Percentiles rank a stretch among this genome's conserved stretches.
Conservation (phyloP, 495 filamentous ascomycete genomes). For the Tuber calosporum region DNA sequence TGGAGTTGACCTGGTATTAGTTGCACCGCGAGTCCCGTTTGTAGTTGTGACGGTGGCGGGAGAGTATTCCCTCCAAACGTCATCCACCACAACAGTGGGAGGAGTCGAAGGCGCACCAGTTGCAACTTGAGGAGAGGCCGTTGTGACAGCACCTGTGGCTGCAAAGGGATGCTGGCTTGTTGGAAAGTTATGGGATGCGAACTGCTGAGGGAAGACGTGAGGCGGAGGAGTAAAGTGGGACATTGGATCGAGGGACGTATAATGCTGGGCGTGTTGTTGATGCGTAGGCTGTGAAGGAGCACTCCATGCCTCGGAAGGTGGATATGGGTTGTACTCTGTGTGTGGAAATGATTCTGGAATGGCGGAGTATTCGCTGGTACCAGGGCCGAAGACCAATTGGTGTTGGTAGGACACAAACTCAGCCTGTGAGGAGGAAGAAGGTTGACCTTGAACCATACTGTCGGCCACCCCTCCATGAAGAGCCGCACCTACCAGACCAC, state of each 20-base stretch:
- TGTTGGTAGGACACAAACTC: conserved; percentile 33
- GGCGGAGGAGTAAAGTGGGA: background rate
- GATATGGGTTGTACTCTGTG: conserved; percentile 22
- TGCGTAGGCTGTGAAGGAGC: conserved; percentile 22
- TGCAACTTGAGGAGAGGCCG: background rate
- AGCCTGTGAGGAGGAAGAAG: conserved; percentile 29
- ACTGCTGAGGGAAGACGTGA: background rate
- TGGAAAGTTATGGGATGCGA: background rate
- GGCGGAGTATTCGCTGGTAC: conserved; percentile 22
- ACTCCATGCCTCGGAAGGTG: conserved; percentile 28
- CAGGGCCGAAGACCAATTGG: conserved; percentile 26
- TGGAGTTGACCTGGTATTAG: background rate
- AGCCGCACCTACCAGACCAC: conserved; percentile 27
- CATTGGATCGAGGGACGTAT: conserved; percentile 15
- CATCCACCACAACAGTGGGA: conserved; percentile 1
- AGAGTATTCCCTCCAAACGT: background rate
- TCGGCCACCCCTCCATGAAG: conserved; percentile 11
- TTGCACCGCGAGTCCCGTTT: background rate
- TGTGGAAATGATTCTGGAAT: conserved; percentile 28
- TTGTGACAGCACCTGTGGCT: background rate
- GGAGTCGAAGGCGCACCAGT: conserved; percentile 1
- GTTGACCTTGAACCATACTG: conserved; percentile 33
- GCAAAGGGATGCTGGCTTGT: background rate
- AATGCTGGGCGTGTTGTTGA: conserved; percentile 30
- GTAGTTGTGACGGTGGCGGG: background rate